A percentile compares a stretch with the other conserved stretches of the same genome.
Evolutionary conservation across 2,329 filamentous ascomycete species (phyloP).

Genomic region (Calonectria fujianensis): DNA sequence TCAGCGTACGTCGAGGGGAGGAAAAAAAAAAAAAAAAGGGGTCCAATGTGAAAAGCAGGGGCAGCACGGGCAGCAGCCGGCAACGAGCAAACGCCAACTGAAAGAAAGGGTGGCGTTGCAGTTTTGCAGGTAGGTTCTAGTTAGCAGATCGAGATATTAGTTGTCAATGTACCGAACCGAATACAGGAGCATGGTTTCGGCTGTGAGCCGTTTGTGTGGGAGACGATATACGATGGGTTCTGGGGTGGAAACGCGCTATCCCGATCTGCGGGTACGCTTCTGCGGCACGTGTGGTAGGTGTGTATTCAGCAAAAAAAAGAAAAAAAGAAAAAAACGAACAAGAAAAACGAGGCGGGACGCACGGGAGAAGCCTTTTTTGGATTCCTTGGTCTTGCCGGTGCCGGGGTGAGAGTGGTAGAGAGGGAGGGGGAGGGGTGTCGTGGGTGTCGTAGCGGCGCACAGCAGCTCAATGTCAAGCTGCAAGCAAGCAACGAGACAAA

Average conservation of each 20-base stretch:
- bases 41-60: constrained; percentile 11
- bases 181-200: constrained; percentile 17
- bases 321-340: constrained; percentile 1
- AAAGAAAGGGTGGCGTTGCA: constrained; percentile 8
- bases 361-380: constrained; percentile 30
- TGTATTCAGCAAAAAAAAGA: constrained; percentile 3
- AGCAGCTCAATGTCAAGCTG: constrained; percentile 24
- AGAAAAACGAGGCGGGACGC: constrained; percentile 13
- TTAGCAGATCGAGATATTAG: background rate
- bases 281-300: constrained; percentile 15
- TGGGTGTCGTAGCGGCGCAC: background rate
- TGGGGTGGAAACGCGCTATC: constrained; percentile 14
- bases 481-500: constrained; percentile 11
- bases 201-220: constrained; percentile 26
- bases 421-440: constrained; percentile 11
- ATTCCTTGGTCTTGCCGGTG: constrained; percentile 27
- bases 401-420: constrained; percentile 9
- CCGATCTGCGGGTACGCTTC: constrained; percentile 9
- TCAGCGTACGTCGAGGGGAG: background rate
- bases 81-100: background rate
- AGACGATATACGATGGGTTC: constrained; percentile 18
- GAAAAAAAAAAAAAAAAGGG: constrained; percentile 13
- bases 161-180: background rate
- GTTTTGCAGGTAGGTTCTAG: background rate
- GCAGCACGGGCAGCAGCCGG: background rate